Percentiles rank a stretch among this genome's conserved stretches.
These are phyloP conservation scores for Beauveria medogensis DNA, from an alignment of 2,329 filamentous ascomycete genomes.

Conservation along the genomic window DNA sequence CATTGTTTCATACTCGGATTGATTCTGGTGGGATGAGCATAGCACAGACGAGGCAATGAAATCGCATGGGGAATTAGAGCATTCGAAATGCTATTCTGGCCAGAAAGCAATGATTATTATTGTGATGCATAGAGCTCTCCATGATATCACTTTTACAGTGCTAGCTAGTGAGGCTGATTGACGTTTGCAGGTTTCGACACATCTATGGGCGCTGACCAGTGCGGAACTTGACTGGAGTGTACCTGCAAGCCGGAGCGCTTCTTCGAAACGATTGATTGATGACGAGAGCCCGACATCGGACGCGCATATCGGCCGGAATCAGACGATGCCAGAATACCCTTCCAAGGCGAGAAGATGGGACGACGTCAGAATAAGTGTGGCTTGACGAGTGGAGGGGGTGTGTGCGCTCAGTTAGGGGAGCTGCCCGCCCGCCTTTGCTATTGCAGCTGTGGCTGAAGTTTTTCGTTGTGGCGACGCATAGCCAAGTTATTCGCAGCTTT, in stretches of 20 bases:
- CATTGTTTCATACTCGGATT: not conserved
- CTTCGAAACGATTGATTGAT: not conserved
- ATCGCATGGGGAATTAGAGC: not conserved
- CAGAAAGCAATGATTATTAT: not conserved
- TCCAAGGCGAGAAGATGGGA: not conserved
- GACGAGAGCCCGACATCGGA: not conserved
- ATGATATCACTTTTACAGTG: not conserved
- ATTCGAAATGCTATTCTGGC: not conserved
- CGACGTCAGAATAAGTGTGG: constrained; percentile 9
- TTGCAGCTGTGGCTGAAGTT: not conserved
- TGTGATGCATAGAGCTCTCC: not conserved
- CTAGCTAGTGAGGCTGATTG: not conserved
- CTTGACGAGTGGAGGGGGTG: constrained; percentile 2
- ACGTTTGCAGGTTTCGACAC: not conserved
- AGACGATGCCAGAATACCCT: not conserved
- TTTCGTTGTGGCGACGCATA: not conserved
- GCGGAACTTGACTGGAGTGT: not conserved
- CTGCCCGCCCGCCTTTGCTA: not conserved
- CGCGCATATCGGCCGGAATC: not conserved
- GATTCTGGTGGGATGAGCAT: constrained; percentile 4
- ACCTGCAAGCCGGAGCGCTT: not conserved
- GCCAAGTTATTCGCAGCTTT: too few species aligned
- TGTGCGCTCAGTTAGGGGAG: not conserved
- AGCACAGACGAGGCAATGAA: not conserved
- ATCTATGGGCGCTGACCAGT: not conserved